Percentiles rank a stretch among this genome's conserved stretches.
These are phyloP conservation scores for Mortierella sp. DNA, from an alignment of 371 early-diverging fungal genomes.

Conservation along the genomic window DNA sequence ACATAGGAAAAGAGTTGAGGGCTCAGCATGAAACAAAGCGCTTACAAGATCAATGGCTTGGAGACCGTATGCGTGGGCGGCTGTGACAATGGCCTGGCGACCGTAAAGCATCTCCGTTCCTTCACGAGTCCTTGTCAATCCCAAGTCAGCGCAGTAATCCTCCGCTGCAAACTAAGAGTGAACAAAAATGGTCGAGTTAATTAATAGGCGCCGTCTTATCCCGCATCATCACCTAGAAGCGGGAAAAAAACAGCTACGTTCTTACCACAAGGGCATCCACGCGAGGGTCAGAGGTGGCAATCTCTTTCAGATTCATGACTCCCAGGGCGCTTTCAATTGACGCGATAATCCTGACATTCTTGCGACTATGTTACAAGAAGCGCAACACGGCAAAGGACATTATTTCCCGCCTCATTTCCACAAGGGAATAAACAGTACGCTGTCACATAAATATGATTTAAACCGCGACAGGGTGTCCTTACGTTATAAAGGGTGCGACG, in stretches of 20 bases:
- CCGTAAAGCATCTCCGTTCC: slow-evolving; percentile 86
- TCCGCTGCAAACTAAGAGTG: slow-evolving; percentile 88
- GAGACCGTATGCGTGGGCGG: slow-evolving; percentile 86
- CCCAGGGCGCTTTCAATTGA: slow-evolving; percentile 91
- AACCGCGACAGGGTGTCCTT: slow-evolving; percentile 20
- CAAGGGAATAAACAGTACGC: background rate
- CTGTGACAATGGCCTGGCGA: slow-evolving; percentile 82
- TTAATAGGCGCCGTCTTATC: slow-evolving; percentile 46
- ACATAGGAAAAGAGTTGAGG: no score
- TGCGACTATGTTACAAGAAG: slow-evolving; percentile 59
- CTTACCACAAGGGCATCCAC: slow-evolving; percentile 82
- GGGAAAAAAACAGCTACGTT: background rate
- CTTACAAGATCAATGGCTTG: slow-evolving; percentile 92
- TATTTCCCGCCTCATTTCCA: background rate
- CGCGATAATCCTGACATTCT: slow-evolving; percentile 84
- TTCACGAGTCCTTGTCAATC: slow-evolving; percentile 79
- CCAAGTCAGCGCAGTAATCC: slow-evolving; percentile 93
- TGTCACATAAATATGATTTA: slow-evolving; percentile 8
- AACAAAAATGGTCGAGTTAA: background rate
- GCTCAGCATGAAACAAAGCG: background rate
- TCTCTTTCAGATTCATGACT: slow-evolving; percentile 87
- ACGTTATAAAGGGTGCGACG: slow-evolving; percentile 79
- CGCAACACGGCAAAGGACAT: background rate
- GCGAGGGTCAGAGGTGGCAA: slow-evolving; percentile 77
- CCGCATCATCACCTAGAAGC: background rate